These are phyloP conservation scores for Colletotrichum sojae DNA, from an alignment of 2,329 filamentous ascomycete species.

Conservation along the genomic window DNA sequence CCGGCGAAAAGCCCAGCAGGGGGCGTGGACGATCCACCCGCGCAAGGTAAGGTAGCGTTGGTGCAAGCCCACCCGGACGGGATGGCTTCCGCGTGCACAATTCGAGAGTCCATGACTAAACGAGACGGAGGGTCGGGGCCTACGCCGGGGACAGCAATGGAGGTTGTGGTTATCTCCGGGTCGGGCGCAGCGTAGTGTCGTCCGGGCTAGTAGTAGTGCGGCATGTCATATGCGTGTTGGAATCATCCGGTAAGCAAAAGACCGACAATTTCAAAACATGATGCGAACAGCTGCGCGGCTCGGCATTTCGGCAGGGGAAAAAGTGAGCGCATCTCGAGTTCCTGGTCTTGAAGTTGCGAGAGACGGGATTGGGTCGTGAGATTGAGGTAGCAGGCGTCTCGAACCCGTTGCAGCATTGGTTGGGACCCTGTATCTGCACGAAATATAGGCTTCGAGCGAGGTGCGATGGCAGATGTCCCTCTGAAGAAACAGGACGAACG, in stretches of 20 bases:
- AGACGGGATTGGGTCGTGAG: slow-evolving; percentile 5
- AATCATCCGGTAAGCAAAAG: slow-evolving; percentile 4
- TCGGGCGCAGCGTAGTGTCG: slow-evolving; percentile 16
- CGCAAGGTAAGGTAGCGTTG: no score
- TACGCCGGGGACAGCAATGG: slow-evolving; percentile 18
- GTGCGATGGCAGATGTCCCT: slow-evolving; percentile 35
- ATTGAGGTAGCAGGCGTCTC: background rate
- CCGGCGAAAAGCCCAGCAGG: slow-evolving; percentile 13
- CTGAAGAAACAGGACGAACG: slow-evolving; percentile 25
- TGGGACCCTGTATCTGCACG: slow-evolving; percentile 1
- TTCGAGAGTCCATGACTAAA: slow-evolving; percentile 25
- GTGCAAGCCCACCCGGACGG: slow-evolving; percentile 21
- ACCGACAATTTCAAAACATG: background rate
- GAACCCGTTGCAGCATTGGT: background rate
- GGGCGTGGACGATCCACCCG: slow-evolving; percentile 25
- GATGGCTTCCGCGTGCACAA: slow-evolving; percentile 34
- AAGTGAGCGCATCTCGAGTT: background rate
- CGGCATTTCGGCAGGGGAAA: background rate
- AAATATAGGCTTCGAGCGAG: slow-evolving; percentile 4
- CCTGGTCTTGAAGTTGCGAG: background rate
- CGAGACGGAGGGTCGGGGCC: slow-evolving; percentile 16
- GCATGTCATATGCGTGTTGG: background rate
- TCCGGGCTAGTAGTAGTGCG: background rate
- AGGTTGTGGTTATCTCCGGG: slow-evolving; percentile 33
- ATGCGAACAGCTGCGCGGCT: background rate